phyloP scores from a whole-genome alignment of 352 stramenopile genomes.

The Aphanomyces stellatus region DNA sequence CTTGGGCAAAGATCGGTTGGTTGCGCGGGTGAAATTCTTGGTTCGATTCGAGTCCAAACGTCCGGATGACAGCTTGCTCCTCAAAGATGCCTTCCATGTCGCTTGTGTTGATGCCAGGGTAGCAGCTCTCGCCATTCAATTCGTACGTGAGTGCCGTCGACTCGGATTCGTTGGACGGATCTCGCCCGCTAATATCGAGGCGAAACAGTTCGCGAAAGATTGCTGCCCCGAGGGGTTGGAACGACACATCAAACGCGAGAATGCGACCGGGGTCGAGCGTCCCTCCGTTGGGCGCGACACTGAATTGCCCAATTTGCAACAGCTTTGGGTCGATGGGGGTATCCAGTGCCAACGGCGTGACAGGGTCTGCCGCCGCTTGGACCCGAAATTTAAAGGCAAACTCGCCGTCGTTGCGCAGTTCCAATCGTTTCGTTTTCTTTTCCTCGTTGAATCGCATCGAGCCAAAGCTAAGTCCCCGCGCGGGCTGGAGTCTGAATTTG shows the following conservation, averaged over 20 bases:
- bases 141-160: slow-evolving; percentile 66
- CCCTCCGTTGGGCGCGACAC: slow-evolving; percentile 61
- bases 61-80: slow-evolving; percentile 88
- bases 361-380: background rate
- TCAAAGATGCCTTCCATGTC: slow-evolving; percentile 92
- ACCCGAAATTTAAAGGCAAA: slow-evolving; percentile 90
- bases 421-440: slow-evolving; percentile 60
- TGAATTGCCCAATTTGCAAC: slow-evolving; percentile 71
- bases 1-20: slow-evolving; percentile 60
- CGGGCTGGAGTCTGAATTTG: slow-evolving; percentile 80
- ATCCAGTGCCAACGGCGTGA: slow-evolving; percentile 31
- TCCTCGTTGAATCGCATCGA: slow-evolving; percentile 84
- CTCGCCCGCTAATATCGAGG: slow-evolving; percentile 71
- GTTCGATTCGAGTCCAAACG: slow-evolving; percentile 38
- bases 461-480: slow-evolving; percentile 89
- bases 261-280: slow-evolving; percentile 79
- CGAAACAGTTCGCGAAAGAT: slow-evolving; percentile 63
- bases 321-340: slow-evolving; percentile 27
- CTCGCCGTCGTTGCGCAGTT: slow-evolving; percentile 90
- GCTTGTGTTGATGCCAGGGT: slow-evolving; percentile 83
- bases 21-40: slow-evolving; percentile 2
- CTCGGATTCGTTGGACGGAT: slow-evolving; percentile 35
- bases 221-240: slow-evolving; percentile 64
- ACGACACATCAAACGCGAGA: slow-evolving; percentile 59
- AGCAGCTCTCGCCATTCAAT: slow-evolving; percentile 87